Conservation (phyloP, 2,329 filamentous ascomycete species). For the Arthroderma sp. region DNA sequence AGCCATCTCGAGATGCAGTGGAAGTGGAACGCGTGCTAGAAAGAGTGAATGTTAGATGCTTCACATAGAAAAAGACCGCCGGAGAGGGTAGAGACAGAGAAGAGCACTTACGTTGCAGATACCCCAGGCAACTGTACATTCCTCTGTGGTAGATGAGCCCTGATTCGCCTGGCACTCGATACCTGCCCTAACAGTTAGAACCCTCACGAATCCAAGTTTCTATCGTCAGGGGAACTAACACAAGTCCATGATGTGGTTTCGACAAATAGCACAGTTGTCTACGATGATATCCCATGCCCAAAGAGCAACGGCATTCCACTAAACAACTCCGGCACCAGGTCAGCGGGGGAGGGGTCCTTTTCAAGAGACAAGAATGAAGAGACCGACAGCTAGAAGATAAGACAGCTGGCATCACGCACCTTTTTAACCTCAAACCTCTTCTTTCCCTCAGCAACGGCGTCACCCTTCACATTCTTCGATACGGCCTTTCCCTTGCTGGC, state of each 20-base stretch:
- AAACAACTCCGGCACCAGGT: slow-evolving; percentile 3
- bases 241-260: slow-evolving; percentile 99
- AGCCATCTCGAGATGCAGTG: slow-evolving; percentile 99
- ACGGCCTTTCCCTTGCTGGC: slow-evolving; percentile 43
- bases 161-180: slow-evolving; percentile 99
- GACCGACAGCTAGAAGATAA: neutral
- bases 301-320: slow-evolving; percentile 97
- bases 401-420: slow-evolving; percentile 39
- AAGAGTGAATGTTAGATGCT: slow-evolving; percentile 3
- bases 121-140: slow-evolving; percentile 97
- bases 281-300: slow-evolving; percentile 99
- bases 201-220: neutral
- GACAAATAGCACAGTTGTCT: slow-evolving; percentile 97
- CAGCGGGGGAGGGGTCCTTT: neutral
- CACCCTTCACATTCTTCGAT: slow-evolving; percentile 47
- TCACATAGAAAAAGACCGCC: slow-evolving; percentile 5
- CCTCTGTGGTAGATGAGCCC: slow-evolving; percentile 89
- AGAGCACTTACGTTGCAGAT: slow-evolving; percentile 79
- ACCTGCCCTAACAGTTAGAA: slow-evolving; percentile 38
- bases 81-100: slow-evolving; percentile 20
- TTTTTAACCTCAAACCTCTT: slow-evolving; percentile 99
- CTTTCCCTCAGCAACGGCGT: slow-evolving; percentile 54
- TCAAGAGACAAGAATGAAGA: slow-evolving; percentile 12
- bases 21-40: slow-evolving; percentile 96
- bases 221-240: slow-evolving; percentile 45